Base-by-base conservation (phyloP, 257 asterid genomes). In the Cordia subcordata region DNA sequence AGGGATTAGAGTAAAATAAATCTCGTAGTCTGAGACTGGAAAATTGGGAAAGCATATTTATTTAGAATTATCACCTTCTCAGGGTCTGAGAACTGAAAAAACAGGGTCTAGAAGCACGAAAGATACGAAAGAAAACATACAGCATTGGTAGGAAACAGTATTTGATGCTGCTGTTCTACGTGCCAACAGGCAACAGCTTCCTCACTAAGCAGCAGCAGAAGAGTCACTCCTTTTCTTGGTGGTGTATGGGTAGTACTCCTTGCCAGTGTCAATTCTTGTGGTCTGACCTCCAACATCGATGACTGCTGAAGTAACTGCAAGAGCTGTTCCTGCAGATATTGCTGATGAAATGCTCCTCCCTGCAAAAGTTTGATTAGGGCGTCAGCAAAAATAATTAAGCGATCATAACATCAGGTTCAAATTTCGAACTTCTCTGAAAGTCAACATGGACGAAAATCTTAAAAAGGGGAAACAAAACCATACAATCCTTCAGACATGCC, bases 291-390 rank as follows among this genome's bases (percentile, higher is more conserved):
- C 82, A 19, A 73, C 65, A 56, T 87, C 98, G 63, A 90, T 75
- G 62, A 79, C 19, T 35, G 88, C 62, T 12, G 98, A 85, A 53
- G 94, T 82, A 42, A 72, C 85, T 23, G 98, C 95, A 35, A 87
- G 77, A 50, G 95, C 87, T 61, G 94, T 81, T 65, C 98, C 98
- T 0, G 94, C 96, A 18, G 87, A 74, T 60, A 90, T 18, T 27
- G 92, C 98, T 3, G 95, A 71, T 38, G 89, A 33, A 49, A 90
- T 83, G 76, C 88, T 87, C 85, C 74, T 90, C 66, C 95, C 96
- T 93, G 80, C 18, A 53, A 62, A 32, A 13, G 1, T 18, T 16
- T 15, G 39, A 55, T 17, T 15, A 55, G 21, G 0, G 21, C 42
- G 53, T 49, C 19, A 58, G 58, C 63, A 57, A 67, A 21, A 1